Base-by-base conservation (phyloP, 2,329 filamentous ascomycete genomes). In the Hymenoscyphus fraxineus region DNA sequence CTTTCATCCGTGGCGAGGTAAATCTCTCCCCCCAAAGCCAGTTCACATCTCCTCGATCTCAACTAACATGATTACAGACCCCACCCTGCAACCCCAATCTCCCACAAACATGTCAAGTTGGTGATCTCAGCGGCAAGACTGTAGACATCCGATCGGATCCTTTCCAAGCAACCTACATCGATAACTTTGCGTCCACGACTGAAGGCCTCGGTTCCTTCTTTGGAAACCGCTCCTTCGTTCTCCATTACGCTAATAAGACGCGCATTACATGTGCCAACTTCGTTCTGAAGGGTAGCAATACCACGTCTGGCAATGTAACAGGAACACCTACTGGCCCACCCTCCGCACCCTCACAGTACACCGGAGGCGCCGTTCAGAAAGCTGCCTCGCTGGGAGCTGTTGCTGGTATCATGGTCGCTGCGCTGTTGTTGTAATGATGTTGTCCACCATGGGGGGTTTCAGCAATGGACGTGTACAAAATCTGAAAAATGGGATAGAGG, bases 41-140 rank as follows among this genome's bases (percentile, higher is more conserved):
- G 15, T 22, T 22, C 44, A 51, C 6, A 12, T 13, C 44, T 7
- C 35, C 35, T 35, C 44, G 22, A 51, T 51, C 44, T n/a, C 19
- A 51, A 41, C 65, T 67, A 65, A 70, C 62, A 40, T 16, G 19
- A 5, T 32, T 27, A 19, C 85, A 92, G 73, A 77, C 76, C 1
- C 80, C 86, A 4, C 71, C 82, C 5, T 94, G 91, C 77, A 80
- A 92, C 72, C 44, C 77, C 12, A 70, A 74, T 10, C 73, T 78
- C 6, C 88, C 88, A 7, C 77, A 83, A 66, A 87, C 85, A 10
- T 95, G 91, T 79, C 86, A 94, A 77, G 85, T 91, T 12, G 91
- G 91, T 68, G 91, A 94, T 75, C 80, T 93, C 63, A 84, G 85
- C 70, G 91, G 91, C 73, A 94, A 94, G 79, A 80, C 89, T 72